Evolutionary conservation across 768 basidiomycete species (phyloP).

Genomic region (Suillus spraguei): DNA sequence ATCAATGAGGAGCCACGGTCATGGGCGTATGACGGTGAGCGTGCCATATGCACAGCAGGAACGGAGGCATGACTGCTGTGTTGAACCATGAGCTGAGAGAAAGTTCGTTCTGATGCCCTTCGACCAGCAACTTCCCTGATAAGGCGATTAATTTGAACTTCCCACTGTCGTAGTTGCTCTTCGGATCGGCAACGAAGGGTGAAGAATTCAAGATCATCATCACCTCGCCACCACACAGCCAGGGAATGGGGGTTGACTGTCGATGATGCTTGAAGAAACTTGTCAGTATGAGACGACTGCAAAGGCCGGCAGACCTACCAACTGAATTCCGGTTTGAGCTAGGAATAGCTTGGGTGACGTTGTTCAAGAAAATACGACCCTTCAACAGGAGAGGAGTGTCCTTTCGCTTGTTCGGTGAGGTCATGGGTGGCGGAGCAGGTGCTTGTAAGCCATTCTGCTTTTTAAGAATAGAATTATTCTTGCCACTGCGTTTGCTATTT

Average conservation of each 20-base stretch:
- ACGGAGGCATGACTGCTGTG: constrained; percentile 43
- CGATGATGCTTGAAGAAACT: constrained; percentile 41
- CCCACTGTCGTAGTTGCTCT: constrained; percentile 93
- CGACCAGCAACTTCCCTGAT: constrained; percentile 78
- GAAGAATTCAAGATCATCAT: constrained; percentile 92
- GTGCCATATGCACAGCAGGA: constrained; percentile 39
- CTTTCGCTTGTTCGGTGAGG: constrained; percentile 67
- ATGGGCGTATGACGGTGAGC: constrained; percentile 37
- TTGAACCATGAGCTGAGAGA: constrained; percentile 49
- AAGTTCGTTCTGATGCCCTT: constrained; percentile 64
- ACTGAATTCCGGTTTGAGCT: constrained; percentile 56
- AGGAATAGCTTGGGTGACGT: constrained; percentile 83
- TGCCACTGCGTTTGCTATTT: constrained; percentile 69
- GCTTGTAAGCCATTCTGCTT: constrained; percentile 63
- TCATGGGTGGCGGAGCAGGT: constrained; percentile 47
- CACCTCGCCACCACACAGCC: constrained; percentile 93
- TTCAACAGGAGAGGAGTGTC: constrained; percentile 86
- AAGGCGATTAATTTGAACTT: constrained; percentile 83
- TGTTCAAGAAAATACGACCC: constrained; percentile 96
- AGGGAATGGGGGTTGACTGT: constrained; percentile 71
- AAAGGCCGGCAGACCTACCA: constrained; percentile 46
- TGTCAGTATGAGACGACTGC: constrained; percentile 5
- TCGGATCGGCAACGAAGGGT: constrained; percentile 91
- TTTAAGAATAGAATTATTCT: constrained; percentile 89
- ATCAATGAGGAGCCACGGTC: constrained; percentile 40